Conservation (phyloP, 202 grass and related monocot genomes). For the Brachypodium distachyon region DNA sequence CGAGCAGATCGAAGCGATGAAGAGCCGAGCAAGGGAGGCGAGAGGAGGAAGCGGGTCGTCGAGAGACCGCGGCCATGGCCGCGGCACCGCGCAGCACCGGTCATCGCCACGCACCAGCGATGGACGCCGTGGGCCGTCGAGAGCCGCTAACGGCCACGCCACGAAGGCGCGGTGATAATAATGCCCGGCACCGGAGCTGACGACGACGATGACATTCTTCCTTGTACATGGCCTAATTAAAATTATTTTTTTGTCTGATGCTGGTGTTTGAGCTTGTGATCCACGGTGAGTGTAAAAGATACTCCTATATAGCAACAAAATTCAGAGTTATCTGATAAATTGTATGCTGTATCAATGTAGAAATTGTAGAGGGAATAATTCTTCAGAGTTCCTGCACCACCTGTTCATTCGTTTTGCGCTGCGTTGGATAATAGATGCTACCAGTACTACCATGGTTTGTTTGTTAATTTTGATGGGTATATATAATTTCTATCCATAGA, state of each 20-base stretch:
- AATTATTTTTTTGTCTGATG: slow-evolving; percentile 37
- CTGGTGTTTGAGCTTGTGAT: neutral
- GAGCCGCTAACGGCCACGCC: neutral
- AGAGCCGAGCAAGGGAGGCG: slow-evolving; percentile 18
- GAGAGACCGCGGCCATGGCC: slow-evolving; percentile 10
- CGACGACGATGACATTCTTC: slow-evolving; percentile 17
- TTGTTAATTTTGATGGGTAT: neutral
- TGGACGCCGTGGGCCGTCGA: neutral
- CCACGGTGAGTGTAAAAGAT: slow-evolving; percentile 29
- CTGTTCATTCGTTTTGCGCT: neutral
- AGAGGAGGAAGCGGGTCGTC: slow-evolving; percentile 10
- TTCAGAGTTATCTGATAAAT: no score
- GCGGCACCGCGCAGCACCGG: neutral
- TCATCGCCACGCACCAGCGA: slow-evolving; percentile 13
- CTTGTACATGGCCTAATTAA: slow-evolving; percentile 38
- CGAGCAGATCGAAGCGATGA: slow-evolving; percentile 41
- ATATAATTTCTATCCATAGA: neutral
- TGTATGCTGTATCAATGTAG: no score
- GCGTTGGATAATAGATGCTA: neutral
- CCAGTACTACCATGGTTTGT: neutral
- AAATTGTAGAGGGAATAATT: slow-evolving; percentile 26
- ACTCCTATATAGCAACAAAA: slow-evolving; percentile 14
- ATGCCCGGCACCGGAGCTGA: neutral
- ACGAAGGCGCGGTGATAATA: slow-evolving; percentile 10
- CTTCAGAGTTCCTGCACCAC: neutral